These are phyloP conservation scores for Nitzschia palea DNA, from an alignment of 108 stramenopile species.

Conservation along the genomic window DNA sequence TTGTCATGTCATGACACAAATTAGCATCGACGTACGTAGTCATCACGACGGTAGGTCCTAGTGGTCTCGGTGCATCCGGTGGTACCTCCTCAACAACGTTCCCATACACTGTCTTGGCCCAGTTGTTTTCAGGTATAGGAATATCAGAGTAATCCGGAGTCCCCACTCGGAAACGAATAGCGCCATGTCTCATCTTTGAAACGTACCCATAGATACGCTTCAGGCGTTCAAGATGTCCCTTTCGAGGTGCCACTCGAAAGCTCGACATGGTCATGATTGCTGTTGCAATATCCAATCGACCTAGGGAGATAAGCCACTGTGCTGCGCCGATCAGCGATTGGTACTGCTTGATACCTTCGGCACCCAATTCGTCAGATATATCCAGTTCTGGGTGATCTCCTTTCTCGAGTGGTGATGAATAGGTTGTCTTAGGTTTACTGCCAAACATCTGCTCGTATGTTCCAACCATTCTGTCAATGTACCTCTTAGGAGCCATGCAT, in stretches of 20 bases:
- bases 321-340: slow-evolving; percentile 12
- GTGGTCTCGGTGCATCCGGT: slow-evolving; percentile 20
- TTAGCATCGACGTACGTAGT: too few relatives aligned
- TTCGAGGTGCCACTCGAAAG: slow-evolving; percentile 12
- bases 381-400: slow-evolving; percentile 17
- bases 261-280: slow-evolving; percentile 30
- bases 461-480: slow-evolving; percentile 33
- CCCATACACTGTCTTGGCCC: slow-evolving; percentile 4
- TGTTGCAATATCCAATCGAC: slow-evolving; percentile 30
- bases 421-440: slow-evolving; percentile 9
- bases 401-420: neutral
- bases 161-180: slow-evolving; percentile 1
- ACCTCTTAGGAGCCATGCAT: slow-evolving; percentile 18
- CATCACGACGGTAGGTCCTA: slow-evolving; percentile 23
- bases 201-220: slow-evolving; percentile 30
- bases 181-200: slow-evolving; percentile 12
- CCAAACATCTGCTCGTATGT: slow-evolving; percentile 28
- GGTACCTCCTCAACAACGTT: neutral
- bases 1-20: neutral
- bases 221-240: slow-evolving; percentile 13
- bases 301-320: slow-evolving; percentile 33
- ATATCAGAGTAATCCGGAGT: too few relatives aligned
- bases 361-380: neutral
- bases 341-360: neutral
- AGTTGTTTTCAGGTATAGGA: neutral